Conservation (phyloP, 495 filamentous ascomycete genomes). For the Tuber magnatum region DNA sequence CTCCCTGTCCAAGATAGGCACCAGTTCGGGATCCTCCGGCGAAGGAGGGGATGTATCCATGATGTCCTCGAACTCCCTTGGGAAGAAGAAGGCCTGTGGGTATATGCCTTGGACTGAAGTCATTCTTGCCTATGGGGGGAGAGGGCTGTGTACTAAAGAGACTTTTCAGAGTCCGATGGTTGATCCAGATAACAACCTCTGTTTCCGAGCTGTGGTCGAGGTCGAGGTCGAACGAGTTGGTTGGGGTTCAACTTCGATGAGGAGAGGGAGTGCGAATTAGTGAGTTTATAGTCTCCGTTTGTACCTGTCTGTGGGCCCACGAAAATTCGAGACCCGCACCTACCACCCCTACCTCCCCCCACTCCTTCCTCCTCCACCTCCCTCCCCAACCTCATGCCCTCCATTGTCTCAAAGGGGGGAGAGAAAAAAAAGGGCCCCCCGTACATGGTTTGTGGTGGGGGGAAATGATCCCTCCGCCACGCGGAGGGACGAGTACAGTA, state of each 20-base stretch:
- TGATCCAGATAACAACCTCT: conserved; percentile 7
- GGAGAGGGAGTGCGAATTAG: neutral
- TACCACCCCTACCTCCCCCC: neutral
- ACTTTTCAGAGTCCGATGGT: conserved; percentile 6
- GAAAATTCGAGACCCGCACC: neutral
- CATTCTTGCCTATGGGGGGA: conserved; percentile 7
- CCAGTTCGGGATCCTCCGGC: conserved; percentile 26
- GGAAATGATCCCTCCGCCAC: neutral
- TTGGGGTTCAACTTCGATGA: neutral
- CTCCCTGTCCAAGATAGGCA: conserved; percentile 31
- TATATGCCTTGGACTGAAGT: conserved; percentile 21
- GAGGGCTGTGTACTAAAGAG: conserved; percentile 7
- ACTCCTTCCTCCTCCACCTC: neutral
- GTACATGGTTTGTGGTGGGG: neutral
- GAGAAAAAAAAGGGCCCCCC: too few species aligned
- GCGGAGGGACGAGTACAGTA: neutral
- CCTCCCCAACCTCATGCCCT: neutral
- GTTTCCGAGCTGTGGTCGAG: neutral
- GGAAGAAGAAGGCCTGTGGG: conserved; percentile 14
- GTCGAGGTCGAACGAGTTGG: neutral
- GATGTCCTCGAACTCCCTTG: conserved; percentile 15
- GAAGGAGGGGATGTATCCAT: conserved; percentile 18
- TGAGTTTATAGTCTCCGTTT: neutral
- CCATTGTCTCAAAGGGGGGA: neutral
- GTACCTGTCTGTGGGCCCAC: neutral